Evolutionary conservation across 108 stramenopile genomes (phyloP).

Genomic region (Cylindrotheca closterium): DNA sequence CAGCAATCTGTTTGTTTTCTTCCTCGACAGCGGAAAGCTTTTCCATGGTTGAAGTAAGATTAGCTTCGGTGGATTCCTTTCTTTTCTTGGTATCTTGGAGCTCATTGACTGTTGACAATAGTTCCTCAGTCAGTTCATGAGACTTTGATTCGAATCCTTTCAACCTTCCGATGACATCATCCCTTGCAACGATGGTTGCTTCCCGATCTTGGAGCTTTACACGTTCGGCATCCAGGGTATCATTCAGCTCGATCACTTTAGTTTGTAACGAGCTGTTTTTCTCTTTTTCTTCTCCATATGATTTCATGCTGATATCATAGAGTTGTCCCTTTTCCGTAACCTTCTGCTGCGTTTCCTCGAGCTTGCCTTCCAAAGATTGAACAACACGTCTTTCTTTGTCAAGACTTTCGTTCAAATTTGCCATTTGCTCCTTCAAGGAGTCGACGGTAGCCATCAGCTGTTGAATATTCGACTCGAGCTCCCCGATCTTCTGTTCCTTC

Average conservation of each 20-base stretch:
- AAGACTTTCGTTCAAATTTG: not conserved
- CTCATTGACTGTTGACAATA: too few relatives aligned
- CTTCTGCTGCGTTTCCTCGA: not conserved
- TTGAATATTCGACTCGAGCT: not conserved
- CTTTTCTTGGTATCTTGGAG: not conserved
- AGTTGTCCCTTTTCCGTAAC: not conserved
- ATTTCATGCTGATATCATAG: not conserved
- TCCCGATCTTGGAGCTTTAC: not conserved
- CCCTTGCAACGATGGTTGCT: not conserved
- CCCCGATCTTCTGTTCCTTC: not conserved
- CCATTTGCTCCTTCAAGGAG: not conserved
- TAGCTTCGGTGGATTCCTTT: not conserved
- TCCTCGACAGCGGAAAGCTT: not conserved
- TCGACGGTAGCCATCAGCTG: not conserved
- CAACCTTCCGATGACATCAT: not conserved
- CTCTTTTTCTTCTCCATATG: not conserved
- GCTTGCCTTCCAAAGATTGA: not conserved
- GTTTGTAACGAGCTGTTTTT: not conserved
- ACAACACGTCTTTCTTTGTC: not conserved
- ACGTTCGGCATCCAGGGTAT: not conserved
- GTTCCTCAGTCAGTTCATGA: not conserved
- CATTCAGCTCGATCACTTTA: not conserved
- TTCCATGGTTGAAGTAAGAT: not conserved
- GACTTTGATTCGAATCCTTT: not conserved
- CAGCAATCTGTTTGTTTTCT: not conserved